Evolutionary conservation across 139 green algal species (phyloP).

Genomic region (Micractinium sp.): DNA sequence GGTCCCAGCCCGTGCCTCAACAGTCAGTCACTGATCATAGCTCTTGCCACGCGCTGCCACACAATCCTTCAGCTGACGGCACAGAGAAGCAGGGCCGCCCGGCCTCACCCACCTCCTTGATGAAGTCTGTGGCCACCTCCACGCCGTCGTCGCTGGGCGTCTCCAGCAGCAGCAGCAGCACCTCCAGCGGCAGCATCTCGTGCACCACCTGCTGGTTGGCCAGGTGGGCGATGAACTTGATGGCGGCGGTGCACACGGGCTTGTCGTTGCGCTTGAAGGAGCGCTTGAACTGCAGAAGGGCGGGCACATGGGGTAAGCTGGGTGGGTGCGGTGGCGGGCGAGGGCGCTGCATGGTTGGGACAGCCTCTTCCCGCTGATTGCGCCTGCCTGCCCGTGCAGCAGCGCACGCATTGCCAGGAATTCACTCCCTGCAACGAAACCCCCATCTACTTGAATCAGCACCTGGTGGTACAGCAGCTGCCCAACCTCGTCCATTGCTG

Average conservation of each 20-base stretch:
- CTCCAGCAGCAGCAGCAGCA: constrained; percentile 94
- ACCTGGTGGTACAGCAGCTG: too few relatives aligned
- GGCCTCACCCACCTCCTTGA: constrained; percentile 47
- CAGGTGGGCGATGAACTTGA: constrained; percentile 94
- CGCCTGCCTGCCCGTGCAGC: too few relatives aligned
- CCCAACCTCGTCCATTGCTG: too few relatives aligned
- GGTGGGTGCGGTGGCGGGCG: neutral
- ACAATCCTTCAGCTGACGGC: neutral
- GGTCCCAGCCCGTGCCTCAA: too few relatives aligned
- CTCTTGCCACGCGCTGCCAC: too few relatives aligned
- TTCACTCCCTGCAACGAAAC: too few relatives aligned
- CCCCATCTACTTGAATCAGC: too few relatives aligned
- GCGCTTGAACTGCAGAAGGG: constrained; percentile 83
- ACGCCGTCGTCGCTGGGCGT: constrained; percentile 91
- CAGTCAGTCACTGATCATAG: neutral
- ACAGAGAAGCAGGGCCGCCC: neutral
- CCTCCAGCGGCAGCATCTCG: constrained; percentile 92
- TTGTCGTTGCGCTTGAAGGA: constrained; percentile 98
- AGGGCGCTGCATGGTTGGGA: neutral
- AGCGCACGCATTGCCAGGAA: too few relatives aligned
- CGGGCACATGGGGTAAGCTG: neutral
- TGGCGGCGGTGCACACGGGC: constrained; percentile 80
- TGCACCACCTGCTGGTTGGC: constrained; percentile 92
- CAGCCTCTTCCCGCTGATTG: neutral
- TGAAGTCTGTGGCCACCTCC: constrained; percentile 85